Base-by-base conservation (phyloP, 345 rosid species). In the Populus simonii region DNA sequence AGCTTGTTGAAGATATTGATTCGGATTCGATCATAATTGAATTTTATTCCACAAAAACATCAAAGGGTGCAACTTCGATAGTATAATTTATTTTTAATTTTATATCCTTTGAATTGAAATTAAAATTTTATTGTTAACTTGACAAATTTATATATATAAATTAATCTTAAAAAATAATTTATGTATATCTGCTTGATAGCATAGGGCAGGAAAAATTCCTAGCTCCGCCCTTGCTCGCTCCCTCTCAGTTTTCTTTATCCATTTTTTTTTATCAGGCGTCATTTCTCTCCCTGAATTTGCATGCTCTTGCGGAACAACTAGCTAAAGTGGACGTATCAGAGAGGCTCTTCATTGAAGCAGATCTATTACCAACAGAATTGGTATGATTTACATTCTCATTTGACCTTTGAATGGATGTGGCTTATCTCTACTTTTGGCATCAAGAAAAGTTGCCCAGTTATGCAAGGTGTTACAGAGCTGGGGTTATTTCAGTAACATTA, bases 331-430 rank as follows among this genome's bases (percentile, higher is more conserved):
- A 92, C 43, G 72, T 92, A 78, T 87, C 91, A 6, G 73, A 87
- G 78, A 83, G 92, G 80, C 94, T 93, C 53, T 93, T 87, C 86
- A 87, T 95, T 63, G 97, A 92, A 70, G 81, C 88, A 51, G 93
- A 95, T 83, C 82, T 93, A 66, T 84, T 95, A 55, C 89, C 93
- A 4, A 70, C 88, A 29, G 92, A 91, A 57, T 76, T 76, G 94
- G 98, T 95, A 88, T 59, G 85, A 70, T 43, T 66, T 55, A 5
- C 53, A 59, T 70, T 39, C 51, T 2, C 75, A 65, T 66, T 66
- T 41, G 55, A 25, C 49, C 69, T 69, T 61, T 36, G 31, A 66
- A 74, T 43, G 5, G 5, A 38, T 25, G 39, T 7, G 15, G 15
- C 8, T 53, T 10, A 39, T 68, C 20, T n/a, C 17, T 38, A 51